Evolutionary conservation across 2,329 filamentous ascomycete genomes (phyloP), one percentile per base, ranked within the genome.

Genomic region (Mycosphaerella sp.): DNA sequence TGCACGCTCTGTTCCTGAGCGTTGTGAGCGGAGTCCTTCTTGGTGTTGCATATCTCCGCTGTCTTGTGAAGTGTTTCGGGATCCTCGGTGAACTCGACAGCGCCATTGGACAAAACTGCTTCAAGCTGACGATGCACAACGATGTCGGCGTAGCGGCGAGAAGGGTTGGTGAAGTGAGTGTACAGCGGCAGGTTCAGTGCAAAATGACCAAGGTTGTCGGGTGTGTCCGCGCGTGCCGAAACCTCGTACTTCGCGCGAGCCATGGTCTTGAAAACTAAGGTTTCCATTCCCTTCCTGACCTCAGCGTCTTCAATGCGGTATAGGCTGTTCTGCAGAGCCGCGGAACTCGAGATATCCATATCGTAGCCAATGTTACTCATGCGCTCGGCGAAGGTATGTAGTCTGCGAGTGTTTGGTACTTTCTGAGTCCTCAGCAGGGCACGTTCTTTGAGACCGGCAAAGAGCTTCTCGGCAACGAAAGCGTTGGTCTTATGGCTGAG

Each of bases 1-100:
- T 98, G 93, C 47, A 98, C 90, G 72, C 93, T 97, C 76, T 98
- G 93, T 72, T 98, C 93, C 72, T 98, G 93, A 11, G 93, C 93
- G 67, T 89, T 93, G 74, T 95, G 92, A 1, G 93, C 90, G 10
- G 91, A 97, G 70, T 98, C 93, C 73, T 97, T 98, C 84, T 97
- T 98, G 69, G 88, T 95, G 77, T 98, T 98, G 80, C 89, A 95
- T 63, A 89, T 83, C 73, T 98, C 93, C 7, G 91, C 87, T 48
- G 87, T 95, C 82, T 97, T 98, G 65, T 84, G 84, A 41, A 98
- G 78, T 54, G 79, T 85, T 69, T 98, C 93, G 57, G 93, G 72
- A 58, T 98, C 93, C 62, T 98, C 93, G 4, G 77, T 84, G 71
- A 93, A 96, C 66, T 96, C 90, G 45, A 88, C 79, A 59, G 85